These are phyloP conservation scores for Candida pseudofarinosa DNA, from an alignment of 805 yeast species.

Conservation along the genomic window DNA sequence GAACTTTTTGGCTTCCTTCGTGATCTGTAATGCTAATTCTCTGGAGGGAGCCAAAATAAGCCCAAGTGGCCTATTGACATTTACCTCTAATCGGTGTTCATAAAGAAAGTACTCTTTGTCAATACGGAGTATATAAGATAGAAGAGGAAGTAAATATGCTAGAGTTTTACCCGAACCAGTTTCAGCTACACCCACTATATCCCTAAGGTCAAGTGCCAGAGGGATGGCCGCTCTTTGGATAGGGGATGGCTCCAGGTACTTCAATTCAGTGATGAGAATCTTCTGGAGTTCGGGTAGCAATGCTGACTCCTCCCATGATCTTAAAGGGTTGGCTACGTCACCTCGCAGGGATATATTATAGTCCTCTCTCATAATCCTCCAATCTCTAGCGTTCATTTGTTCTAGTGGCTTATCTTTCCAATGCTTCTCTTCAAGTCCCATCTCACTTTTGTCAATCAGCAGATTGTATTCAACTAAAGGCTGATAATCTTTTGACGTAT, in stretches of 20 bases:
- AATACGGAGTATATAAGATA: constrained; percentile 44
- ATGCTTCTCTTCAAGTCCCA: constrained; percentile 26
- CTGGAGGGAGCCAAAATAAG: constrained; percentile 87
- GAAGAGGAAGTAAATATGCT: constrained; percentile 72
- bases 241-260: constrained; percentile 74
- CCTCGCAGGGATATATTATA: constrained; percentile 59
- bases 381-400: constrained; percentile 77
- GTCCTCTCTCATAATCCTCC: constrained; percentile 85
- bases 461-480: constrained; percentile 32
- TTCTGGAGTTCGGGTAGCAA: constrained; percentile 28
- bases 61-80: constrained; percentile 66
- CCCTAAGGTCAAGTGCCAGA: constrained; percentile 52
- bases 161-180: constrained; percentile 96
- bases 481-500: constrained; percentile 47
- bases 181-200: constrained; percentile 86
- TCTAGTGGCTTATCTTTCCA: constrained; percentile 68
- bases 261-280: constrained; percentile 32
- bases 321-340: constrained; percentile 52
- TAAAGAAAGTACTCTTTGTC: constrained; percentile 29
- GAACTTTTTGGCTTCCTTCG: constrained; percentile 57
- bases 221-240: constrained; percentile 90
- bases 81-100: constrained; percentile 42
- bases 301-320: constrained; percentile 67
- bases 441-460: constrained; percentile 4
- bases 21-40: constrained; percentile 88